Base-by-base conservation (phyloP, 208 protist genomes). In the Wallacemonas sp. region DNA sequence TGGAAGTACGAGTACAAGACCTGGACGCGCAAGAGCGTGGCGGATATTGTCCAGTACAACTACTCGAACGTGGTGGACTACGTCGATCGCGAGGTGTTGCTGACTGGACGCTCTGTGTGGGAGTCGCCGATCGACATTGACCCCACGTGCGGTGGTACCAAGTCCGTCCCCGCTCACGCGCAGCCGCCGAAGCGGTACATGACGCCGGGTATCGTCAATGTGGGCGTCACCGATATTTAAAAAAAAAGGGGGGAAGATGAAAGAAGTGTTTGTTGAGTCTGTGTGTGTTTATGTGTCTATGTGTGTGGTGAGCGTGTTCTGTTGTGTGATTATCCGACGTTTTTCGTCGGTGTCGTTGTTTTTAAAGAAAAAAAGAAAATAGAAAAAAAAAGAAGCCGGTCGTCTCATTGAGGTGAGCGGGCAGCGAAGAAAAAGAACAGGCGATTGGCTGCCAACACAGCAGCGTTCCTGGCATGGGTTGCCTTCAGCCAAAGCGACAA, bases 41-140 rank as follows among this genome's bases (percentile, higher is more conserved):
- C 77, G 0, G 79, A 97, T 32, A 86, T 97, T 66, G 84, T 95
- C 69, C 80, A 80, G 73, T 89, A 94, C 73, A 97, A 97, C 73
- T 97, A 97, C 74, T 89, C 74, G 23, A 97, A 97, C 72, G 89
- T 95, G 52, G 89, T 95, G 2, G 92, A 97, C 74, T 97, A 97
- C 76, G 76, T 94, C n/a, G 89, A 97, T 48, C 86, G 92, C 57
- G 92, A 97, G 71, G 89, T 94, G 59, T 74, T 94, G 39, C 85
- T 97, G 25, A 97, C 89, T 2, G 92, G 92, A 3, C 70, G 75
- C n/a, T 95, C 89, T 1, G 86, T 97, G 8, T 97, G 89, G 89
- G 92, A 97, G 62, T 91, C 73, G 29, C 92, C 92, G 2, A 92
- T 97, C 46, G 82, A 89, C 41, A 91, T 97, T 70, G 92, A 97